A percentile compares a stretch with the other conserved stretches of the same genome.
Conservation (phyloP, 805 yeast species). For the Candida easanensis region DNA sequence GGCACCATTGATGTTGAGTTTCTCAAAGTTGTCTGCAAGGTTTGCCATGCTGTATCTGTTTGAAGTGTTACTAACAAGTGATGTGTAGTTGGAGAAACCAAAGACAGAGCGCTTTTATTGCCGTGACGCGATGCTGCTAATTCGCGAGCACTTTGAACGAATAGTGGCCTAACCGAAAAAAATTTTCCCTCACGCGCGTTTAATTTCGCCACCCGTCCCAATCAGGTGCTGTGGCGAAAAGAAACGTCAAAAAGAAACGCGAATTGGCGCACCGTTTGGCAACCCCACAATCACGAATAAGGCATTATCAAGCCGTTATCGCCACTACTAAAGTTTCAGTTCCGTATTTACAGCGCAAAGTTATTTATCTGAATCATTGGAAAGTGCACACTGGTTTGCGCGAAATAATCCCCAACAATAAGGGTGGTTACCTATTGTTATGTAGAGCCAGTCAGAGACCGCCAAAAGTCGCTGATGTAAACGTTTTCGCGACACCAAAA, state of each 20-base stretch:
- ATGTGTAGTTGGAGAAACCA: neutral
- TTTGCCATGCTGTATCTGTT: slow-evolving; percentile 43
- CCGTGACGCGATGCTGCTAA: slow-evolving; percentile 1
- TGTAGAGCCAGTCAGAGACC: slow-evolving; percentile 9
- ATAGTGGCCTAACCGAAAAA: neutral
- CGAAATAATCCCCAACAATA: too few species aligned
- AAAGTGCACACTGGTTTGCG: too few species aligned
- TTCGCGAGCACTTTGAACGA: neutral
- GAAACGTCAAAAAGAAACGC: neutral
- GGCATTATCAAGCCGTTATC: too few species aligned
- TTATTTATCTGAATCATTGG: too few species aligned
- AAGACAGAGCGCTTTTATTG: neutral
- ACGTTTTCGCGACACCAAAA: slow-evolving; percentile 7
- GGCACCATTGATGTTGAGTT: slow-evolving; percentile 46
- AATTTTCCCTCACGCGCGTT: neutral
- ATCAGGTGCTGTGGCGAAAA: neutral
- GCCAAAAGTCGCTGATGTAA: slow-evolving; percentile 9
- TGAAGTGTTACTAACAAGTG: neutral
- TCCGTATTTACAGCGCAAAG: too few species aligned
- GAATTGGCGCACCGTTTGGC: neutral
- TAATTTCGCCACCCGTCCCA: neutral
- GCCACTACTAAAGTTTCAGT: too few species aligned
- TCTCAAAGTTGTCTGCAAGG: slow-evolving; percentile 53
- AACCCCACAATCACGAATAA: neutral
- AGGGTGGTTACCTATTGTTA: neutral